Evolutionary conservation across 306 rosid species (phyloP).

Genomic region (Castanopsis chinensis): DNA sequence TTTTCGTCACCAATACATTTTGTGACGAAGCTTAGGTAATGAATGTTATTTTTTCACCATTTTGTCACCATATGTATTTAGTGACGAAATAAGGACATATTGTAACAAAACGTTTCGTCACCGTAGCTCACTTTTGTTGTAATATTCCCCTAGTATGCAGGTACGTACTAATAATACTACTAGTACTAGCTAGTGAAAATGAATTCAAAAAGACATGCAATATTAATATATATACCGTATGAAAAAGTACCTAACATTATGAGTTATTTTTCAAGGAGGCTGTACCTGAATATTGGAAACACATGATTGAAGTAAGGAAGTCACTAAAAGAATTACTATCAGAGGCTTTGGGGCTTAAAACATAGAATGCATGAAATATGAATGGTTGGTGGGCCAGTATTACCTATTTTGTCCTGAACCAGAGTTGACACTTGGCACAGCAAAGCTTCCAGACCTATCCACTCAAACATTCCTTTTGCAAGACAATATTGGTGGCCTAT

Average conservation of each 20-base stretch:
- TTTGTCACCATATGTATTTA: no score
- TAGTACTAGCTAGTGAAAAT: no score
- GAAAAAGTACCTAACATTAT: not conserved
- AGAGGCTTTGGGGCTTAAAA: slow-evolving; percentile 57
- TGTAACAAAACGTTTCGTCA: no score
- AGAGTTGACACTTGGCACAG: slow-evolving; percentile 59
- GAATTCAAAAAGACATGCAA: no score
- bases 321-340: slow-evolving; percentile 48
- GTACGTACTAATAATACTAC: slow-evolving; percentile 17
- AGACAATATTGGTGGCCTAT: slow-evolving; percentile 74
- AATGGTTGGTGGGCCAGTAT: slow-evolving; percentile 61
- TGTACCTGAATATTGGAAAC: slow-evolving; percentile 52
- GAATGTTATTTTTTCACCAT: no score
- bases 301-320: slow-evolving; percentile 40
- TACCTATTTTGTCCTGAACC: slow-evolving; percentile 84
- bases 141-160: slow-evolving; percentile 71
- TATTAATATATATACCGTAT: not conserved
- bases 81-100: no score
- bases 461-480: slow-evolving; percentile 62
- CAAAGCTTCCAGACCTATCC: slow-evolving; percentile 76
- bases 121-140: no score
- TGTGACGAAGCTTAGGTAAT: no score
- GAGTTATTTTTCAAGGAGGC: slow-evolving; percentile 35
- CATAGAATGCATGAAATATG: slow-evolving; percentile 61
- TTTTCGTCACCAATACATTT: no score